Conservation (phyloP, 2,329 filamentous ascomycete genomes). For the Sphaerostilbella broomeana region DNA sequence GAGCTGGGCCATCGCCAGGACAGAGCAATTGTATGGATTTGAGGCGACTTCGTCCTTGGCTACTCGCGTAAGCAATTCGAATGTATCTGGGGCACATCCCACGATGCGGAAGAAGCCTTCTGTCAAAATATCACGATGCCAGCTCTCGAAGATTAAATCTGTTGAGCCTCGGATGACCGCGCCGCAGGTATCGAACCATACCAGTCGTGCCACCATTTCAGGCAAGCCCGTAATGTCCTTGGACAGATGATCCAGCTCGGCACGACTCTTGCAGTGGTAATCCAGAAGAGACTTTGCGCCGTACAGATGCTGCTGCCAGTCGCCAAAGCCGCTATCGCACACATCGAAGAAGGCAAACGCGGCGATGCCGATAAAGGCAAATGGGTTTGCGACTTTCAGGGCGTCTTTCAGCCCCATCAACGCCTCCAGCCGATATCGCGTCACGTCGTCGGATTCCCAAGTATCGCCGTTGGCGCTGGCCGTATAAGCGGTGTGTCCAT, state of each 20-base stretch:
- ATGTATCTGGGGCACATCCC: constrained; percentile 32
- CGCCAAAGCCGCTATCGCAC: constrained; percentile 33
- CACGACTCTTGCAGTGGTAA: constrained; percentile 29
- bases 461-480: neutral
- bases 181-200: constrained; percentile 36
- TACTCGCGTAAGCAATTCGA: constrained; percentile 29
- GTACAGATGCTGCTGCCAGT: constrained; percentile 33
- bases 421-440: constrained; percentile 25
- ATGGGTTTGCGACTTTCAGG: constrained; percentile 32
- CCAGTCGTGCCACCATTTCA: constrained; percentile 32
- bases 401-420: constrained; percentile 32
- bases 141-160: constrained; percentile 33
- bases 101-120: constrained; percentile 31
- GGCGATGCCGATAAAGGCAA: constrained; percentile 37
- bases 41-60: constrained; percentile 19
- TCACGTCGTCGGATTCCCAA: constrained; percentile 16
- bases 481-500: constrained; percentile 10
- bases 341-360: constrained; percentile 40
- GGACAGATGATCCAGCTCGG: constrained; percentile 29
- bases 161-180: constrained; percentile 17
- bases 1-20: constrained; percentile 23
- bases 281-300: constrained; percentile 35
- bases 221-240: constrained; percentile 28
- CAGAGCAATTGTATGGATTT: constrained; percentile 15
- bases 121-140: constrained; percentile 31